These are phyloP conservation scores for Venturia asperata DNA, from an alignment of 2,329 filamentous ascomycete genomes.

Conservation along the genomic window DNA sequence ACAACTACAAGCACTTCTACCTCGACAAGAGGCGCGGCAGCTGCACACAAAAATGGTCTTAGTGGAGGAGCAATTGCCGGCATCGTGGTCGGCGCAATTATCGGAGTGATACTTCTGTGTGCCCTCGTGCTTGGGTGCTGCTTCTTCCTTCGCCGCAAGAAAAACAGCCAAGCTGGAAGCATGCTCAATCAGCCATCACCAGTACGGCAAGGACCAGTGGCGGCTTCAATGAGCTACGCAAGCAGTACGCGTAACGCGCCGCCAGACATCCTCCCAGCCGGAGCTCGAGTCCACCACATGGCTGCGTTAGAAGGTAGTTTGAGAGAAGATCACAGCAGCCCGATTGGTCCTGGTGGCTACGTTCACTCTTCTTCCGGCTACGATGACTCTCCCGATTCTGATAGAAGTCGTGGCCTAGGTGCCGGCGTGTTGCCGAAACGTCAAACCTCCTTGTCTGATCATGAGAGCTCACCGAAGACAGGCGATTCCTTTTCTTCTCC, in stretches of 20 bases:
- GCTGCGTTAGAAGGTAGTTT: constrained; percentile 77
- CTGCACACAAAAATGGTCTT: constrained; percentile 45
- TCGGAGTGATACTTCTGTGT: constrained; percentile 62
- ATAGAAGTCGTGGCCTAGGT: constrained; percentile 39
- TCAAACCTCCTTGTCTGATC: constrained; percentile 81
- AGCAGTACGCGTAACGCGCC: constrained; percentile 34
- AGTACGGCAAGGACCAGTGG: constrained; percentile 33
- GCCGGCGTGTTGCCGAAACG: constrained; percentile 56
- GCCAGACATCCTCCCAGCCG: constrained; percentile 57
- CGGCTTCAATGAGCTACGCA: constrained; percentile 36
- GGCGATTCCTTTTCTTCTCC: constrained; percentile 74
- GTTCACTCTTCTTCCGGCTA: constrained; percentile 65
- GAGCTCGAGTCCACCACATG: constrained; percentile 90
- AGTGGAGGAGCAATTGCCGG: constrained; percentile 87
- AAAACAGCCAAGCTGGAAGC: constrained; percentile 57
- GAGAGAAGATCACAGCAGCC: constrained; percentile 39
- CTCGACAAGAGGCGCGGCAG: constrained; percentile 24
- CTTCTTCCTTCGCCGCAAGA: constrained; percentile 50
- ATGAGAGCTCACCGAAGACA: constrained; percentile 63
- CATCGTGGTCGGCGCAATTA: constrained; percentile 73
- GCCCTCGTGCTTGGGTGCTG: constrained; percentile 56
- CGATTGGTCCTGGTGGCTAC: constrained; percentile 28
- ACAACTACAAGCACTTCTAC: constrained; percentile 26
- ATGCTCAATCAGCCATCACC: constrained; percentile 88
- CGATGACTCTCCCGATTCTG: constrained; percentile 65